Evolutionary conservation across 371 early-diverging fungal genomes (phyloP).

Genomic region (Basidiobolus meristosporus): DNA sequence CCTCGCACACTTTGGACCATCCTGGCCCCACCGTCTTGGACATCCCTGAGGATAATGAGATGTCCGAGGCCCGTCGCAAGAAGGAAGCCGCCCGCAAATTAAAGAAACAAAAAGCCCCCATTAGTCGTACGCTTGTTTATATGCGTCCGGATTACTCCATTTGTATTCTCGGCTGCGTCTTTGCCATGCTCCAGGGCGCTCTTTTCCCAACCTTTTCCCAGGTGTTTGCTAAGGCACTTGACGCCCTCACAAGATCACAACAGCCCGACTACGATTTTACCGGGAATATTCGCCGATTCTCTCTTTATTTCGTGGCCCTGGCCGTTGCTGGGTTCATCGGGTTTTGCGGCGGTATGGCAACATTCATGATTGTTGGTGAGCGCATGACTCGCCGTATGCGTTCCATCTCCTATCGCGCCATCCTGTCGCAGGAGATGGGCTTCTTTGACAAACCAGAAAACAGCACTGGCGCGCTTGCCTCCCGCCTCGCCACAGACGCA

Average conservation of each 20-base stretch:
- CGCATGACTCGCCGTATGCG: constrained; percentile 38
- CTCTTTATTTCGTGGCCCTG: constrained; percentile 51
- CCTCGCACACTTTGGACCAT: too few species aligned
- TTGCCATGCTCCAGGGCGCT: constrained; percentile 7
- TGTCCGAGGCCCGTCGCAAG: too few species aligned
- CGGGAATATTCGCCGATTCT: constrained; percentile 40
- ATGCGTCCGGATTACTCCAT: constrained; percentile 8
- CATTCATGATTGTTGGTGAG: constrained; percentile 28
- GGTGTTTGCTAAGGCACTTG: constrained; percentile 24
- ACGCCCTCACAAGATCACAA: constrained; percentile 15
- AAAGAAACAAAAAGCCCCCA: too few species aligned
- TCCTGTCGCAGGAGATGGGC: constrained; percentile 61
- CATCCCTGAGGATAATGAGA: too few species aligned
- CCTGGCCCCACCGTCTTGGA: too few species aligned
- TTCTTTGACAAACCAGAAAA: constrained; percentile 72
- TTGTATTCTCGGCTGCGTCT: constrained; percentile 5
- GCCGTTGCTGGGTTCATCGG: constrained; percentile 25
- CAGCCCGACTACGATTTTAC: constrained; percentile 42
- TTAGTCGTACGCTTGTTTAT: constrained; percentile 3
- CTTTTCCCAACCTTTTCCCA: constrained; percentile 22
- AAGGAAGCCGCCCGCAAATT: too few species aligned
- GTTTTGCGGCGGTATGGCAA: constrained; percentile 12
- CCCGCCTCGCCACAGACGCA: constrained; percentile 64
- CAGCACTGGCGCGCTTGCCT: constrained; percentile 60
- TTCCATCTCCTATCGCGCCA: constrained; percentile 27